Base-by-base conservation (phyloP, 2,329 filamentous ascomycete genomes). In the Ciborinia camelliae region DNA sequence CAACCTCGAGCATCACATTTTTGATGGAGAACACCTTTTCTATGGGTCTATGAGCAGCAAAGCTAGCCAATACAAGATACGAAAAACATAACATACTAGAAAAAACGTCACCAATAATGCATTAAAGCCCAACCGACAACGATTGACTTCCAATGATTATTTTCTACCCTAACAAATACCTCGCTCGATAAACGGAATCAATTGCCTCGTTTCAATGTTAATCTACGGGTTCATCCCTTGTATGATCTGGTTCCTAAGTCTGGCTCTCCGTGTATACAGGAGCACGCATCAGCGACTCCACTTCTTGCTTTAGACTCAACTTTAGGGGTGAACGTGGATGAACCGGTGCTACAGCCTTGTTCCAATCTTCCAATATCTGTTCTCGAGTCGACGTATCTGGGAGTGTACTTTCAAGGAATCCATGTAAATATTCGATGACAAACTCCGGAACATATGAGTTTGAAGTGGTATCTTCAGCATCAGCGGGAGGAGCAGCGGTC, bases 251-350 rank as follows among this genome's bases (percentile, higher is more conserved):
- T 28, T 18, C 9, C 15, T 14, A 18, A n/a, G 4, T 0, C 18
- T 30, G 9, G 5, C 9, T 20, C 18, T n/a, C 30, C 1, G 41
- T 10, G 20, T 55, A 63, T 2, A 39, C 5, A 20, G 57, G n/a
- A 43, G 45, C 35, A 35, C 26, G 53, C 8, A 64, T 28, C 20
- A 64, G 28, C 20, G 53, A 59, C 37, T 64, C 62, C 4, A 64
- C 35, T 15, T 64, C 52, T 23, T 37, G 23, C 26, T 14, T 51
- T 12, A 4, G 20, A 39, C 35, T 30, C 53, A 59, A 12, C 8
- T 28, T 51, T 6, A 50, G 5, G 18, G 35, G 18, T 28, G 3
- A 4, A 32, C 9, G n/a, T 10, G 32, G 2, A 39, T 3, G 4
- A 30, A 2, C 26, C 9, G 32, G 43, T 41, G 5, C 41, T 28